These are phyloP conservation scores for Calonectria naviculata DNA, from an alignment of 2,329 filamentous ascomycete species.

Conservation along the genomic window DNA sequence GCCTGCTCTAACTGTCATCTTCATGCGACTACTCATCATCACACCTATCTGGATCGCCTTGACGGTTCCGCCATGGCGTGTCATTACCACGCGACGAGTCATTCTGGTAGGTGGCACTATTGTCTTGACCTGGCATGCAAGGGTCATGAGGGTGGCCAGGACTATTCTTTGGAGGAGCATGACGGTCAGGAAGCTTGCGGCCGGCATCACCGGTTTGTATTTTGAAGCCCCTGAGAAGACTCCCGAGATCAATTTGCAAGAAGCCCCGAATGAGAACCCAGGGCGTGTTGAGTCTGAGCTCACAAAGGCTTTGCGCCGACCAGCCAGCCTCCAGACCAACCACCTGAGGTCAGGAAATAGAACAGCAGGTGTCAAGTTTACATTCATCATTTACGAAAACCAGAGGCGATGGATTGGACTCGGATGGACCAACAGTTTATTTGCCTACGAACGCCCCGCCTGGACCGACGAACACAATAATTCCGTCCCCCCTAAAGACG, in stretches of 20 bases:
- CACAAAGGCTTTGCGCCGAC: slow-evolving; percentile 53
- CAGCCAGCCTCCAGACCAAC: slow-evolving; percentile 41
- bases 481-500: slow-evolving; percentile 77
- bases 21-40: slow-evolving; percentile 88
- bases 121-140: slow-evolving; percentile 90
- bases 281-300: slow-evolving; percentile 54
- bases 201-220: slow-evolving; percentile 82
- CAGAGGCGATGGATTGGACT: slow-evolving; percentile 95
- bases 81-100: slow-evolving; percentile 89
- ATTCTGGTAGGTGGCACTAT: slow-evolving; percentile 89
- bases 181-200: slow-evolving; percentile 75
- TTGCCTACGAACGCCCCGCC: slow-evolving; percentile 87
- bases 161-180: slow-evolving; percentile 92
- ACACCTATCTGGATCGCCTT: slow-evolving; percentile 89
- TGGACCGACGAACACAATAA: slow-evolving; percentile 99
- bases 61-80: slow-evolving; percentile 82
- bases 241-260: slow-evolving; percentile 40
- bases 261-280: slow-evolving; percentile 35
- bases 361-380: slow-evolving; percentile 90
- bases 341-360: slow-evolving; percentile 51
- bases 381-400: slow-evolving; percentile 96
- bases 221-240: slow-evolving; percentile 66
- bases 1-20: slow-evolving; percentile 88
- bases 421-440: slow-evolving; percentile 92
- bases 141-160: slow-evolving; percentile 84